phyloP scores from a whole-genome alignment of 2,329 filamentous ascomycete species.

The Phoma sp. region DNA sequence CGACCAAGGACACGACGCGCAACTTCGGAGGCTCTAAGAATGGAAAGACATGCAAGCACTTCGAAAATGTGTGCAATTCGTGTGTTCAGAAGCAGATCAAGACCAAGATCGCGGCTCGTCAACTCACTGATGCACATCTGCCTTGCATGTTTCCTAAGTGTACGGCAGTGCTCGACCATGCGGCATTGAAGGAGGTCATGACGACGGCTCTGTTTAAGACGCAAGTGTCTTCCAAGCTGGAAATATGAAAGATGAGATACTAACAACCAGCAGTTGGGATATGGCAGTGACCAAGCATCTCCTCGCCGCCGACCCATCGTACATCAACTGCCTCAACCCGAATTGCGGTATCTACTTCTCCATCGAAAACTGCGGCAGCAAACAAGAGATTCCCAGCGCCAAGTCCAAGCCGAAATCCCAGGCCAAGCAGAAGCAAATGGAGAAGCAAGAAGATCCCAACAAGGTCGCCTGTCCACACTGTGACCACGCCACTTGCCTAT shows the following conservation, averaged over 20 bases:
- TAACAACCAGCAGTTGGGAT: constrained; percentile 29
- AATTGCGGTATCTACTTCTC: constrained; percentile 34
- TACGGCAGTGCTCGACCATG: constrained; percentile 13
- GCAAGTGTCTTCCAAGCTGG: constrained; percentile 18
- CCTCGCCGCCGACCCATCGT: constrained; percentile 18
- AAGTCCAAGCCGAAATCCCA: not conserved
- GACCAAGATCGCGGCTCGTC: constrained; percentile 19
- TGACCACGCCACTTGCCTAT: constrained; percentile 23
- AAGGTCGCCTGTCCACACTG: constrained; percentile 36
- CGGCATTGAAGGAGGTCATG: constrained; percentile 16
- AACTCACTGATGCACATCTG: constrained; percentile 22
- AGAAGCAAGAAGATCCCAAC: not conserved
- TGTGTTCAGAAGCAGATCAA: constrained; percentile 31
- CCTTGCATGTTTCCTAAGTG: constrained; percentile 26
- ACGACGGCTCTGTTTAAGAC: constrained; percentile 15
- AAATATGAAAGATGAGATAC: not conserved
- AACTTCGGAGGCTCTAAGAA: constrained; percentile 17
- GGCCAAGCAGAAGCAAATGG: not conserved
- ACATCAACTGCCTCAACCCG: constrained; percentile 28
- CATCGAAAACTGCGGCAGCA: constrained; percentile 23
- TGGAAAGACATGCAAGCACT: constrained; percentile 26
- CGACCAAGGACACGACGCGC: constrained; percentile 9
- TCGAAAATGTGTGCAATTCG: constrained; percentile 23
- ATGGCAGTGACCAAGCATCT: constrained; percentile 22
- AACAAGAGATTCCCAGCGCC: not conserved